A percentile compares a stretch with the other conserved stretches of the same genome.
phyloP scores from a whole-genome alignment of 2,329 filamentous ascomycete species.

The Penicillium capsulatum region DNA sequence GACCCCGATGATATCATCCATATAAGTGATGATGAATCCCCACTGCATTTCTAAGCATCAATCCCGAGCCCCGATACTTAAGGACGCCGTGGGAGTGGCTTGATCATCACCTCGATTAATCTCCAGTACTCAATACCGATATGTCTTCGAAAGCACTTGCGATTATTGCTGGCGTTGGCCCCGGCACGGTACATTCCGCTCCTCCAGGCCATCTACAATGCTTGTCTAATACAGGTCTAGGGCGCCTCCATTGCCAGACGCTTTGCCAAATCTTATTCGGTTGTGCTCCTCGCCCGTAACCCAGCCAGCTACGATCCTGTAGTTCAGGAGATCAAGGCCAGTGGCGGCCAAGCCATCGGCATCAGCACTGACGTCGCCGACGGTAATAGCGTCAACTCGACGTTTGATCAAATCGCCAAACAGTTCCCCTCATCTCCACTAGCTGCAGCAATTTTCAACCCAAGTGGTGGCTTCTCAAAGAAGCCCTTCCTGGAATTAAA shows the following conservation, averaged over 20 bases:
- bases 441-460: slow-evolving; percentile 59
- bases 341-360: slow-evolving; percentile 57
- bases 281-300: slow-evolving; percentile 57
- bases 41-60: not conserved
- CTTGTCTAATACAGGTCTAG: slow-evolving; percentile 40
- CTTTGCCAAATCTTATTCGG: slow-evolving; percentile 56
- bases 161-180: slow-evolving; percentile 46
- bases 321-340: slow-evolving; percentile 56
- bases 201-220: not conserved
- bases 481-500: slow-evolving; percentile 61
- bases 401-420: slow-evolving; percentile 52
- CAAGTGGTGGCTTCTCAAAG: slow-evolving; percentile 53
- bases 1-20: no score
- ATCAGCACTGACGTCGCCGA: slow-evolving; percentile 58
- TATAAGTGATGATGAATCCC: no score
- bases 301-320: slow-evolving; percentile 53
- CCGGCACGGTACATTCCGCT: slow-evolving; percentile 37
- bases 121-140: not conserved
- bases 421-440: slow-evolving; percentile 47
- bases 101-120: no score
- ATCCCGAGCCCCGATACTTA: not conserved
- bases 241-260: slow-evolving; percentile 58
- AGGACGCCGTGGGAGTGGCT: no score
- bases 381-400: slow-evolving; percentile 49
- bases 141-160: slow-evolving; percentile 43